phyloP scores from a whole-genome alignment of 2,329 filamentous ascomycete species.

The Alternaria brassicae region DNA sequence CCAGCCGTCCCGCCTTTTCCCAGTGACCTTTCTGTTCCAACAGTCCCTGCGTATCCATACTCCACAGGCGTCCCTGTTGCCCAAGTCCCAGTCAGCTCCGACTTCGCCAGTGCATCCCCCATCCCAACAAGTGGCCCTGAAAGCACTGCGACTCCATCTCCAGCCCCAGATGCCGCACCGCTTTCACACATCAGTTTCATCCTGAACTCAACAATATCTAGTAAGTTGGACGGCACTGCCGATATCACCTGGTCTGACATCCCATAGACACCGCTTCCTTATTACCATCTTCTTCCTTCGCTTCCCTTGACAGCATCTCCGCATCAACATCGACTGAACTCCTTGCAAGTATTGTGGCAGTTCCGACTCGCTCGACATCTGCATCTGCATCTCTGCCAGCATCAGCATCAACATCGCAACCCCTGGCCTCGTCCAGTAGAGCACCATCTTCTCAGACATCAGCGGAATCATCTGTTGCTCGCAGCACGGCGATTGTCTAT shows the following conservation, averaged over 20 bases:
- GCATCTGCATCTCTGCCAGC: conserved; percentile 9
- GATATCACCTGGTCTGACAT: not conserved
- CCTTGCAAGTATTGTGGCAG: conserved; percentile 3
- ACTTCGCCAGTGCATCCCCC: conserved; percentile 14
- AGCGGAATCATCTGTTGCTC: conserved; percentile 18
- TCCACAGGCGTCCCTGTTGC: conserved; percentile 30
- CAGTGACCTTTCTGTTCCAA: conserved; percentile 34
- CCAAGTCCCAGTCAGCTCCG: conserved; percentile 11
- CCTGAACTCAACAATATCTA: conserved; percentile 27
- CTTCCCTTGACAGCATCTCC: conserved; percentile 8
- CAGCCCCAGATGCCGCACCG: conserved; percentile 3
- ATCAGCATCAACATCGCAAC: conserved; percentile 17
- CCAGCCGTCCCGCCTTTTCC: conserved; percentile 48
- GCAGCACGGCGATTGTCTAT: conserved; percentile 21
- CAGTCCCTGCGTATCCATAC: conserved; percentile 46
- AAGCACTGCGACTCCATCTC: conserved; percentile 12
- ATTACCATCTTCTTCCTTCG: conserved; percentile 1
- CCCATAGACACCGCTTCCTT: conserved; percentile 7
- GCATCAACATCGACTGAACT: conserved; percentile 6
- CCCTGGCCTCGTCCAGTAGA: conserved; percentile 18
- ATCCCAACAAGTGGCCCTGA: conserved; percentile 8
- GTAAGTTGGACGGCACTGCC: conserved; percentile 2
- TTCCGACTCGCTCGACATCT: conserved; percentile 17
- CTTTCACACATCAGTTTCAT: conserved; percentile 6
- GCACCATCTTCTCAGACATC: conserved; percentile 16